phyloP scores from a whole-genome alignment of 2,329 filamentous ascomycete species.

The Fusarium equiseti region DNA sequence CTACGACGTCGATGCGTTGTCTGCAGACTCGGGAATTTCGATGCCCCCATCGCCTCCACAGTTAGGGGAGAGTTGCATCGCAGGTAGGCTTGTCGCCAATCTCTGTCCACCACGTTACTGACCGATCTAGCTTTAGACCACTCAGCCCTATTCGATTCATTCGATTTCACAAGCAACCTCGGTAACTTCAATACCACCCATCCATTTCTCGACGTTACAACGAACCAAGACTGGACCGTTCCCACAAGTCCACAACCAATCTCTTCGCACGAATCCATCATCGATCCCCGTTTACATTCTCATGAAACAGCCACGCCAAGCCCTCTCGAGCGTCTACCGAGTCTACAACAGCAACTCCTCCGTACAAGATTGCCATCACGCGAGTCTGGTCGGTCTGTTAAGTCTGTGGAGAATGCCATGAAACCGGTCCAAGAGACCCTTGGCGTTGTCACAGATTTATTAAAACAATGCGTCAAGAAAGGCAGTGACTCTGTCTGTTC shows the following conservation, averaged over 20 bases:
- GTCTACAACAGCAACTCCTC: not conserved
- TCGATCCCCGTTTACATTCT: not conserved
- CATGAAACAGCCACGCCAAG: not conserved
- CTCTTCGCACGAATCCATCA: not conserved
- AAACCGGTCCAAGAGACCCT: not conserved
- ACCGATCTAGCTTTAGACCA: not conserved
- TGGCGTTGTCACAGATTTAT: not conserved
- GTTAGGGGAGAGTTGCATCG: not conserved
- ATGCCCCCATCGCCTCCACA: slow-evolving; percentile 7
- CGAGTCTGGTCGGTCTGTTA: not conserved
- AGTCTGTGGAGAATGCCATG: not conserved
- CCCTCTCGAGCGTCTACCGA: not conserved
- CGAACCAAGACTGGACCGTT: not conserved
- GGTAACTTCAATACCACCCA: not conserved
- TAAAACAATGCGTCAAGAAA: not conserved
- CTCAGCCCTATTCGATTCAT: not conserved
- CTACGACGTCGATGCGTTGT: not conserved
- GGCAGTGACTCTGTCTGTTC: not conserved
- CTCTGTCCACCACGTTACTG: not conserved
- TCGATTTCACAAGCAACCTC: slow-evolving; percentile 3
- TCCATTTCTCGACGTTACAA: not conserved
- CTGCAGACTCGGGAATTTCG: not conserved
- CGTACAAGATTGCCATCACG: not conserved
- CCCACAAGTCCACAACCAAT: not conserved
- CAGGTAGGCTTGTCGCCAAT: not conserved